phyloP scores from a whole-genome alignment of 371 early-diverging fungal genomes.

The Capillidium heterosporum region DNA sequence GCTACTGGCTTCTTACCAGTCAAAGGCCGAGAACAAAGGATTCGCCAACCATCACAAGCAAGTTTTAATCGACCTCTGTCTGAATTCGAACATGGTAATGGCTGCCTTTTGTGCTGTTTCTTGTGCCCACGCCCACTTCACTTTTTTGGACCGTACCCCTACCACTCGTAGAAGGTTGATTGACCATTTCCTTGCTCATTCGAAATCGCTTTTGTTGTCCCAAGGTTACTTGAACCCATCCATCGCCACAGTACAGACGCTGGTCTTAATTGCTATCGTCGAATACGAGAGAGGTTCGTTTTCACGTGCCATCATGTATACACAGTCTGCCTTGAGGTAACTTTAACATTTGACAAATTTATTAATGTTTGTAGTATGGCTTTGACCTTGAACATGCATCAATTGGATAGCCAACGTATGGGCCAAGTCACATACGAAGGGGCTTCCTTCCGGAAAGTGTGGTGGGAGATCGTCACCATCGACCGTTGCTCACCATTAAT shows the following conservation, averaged over 20 bases:
- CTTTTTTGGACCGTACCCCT: constrained; percentile 6
- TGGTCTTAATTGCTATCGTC: not conserved
- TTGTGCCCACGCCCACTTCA: constrained; percentile 10
- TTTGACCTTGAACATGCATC: not conserved
- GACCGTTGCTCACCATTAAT: not conserved
- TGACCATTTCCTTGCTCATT: not conserved
- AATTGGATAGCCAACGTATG: not conserved
- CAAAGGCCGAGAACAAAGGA: not conserved
- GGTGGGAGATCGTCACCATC: constrained; percentile 2
- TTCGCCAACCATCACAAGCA: constrained; percentile 1
- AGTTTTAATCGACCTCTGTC: not conserved
- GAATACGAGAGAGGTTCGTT: constrained; percentile 1
- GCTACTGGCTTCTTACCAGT: not conserved
- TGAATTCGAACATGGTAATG: constrained; percentile 8
- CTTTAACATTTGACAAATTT: not conserved
- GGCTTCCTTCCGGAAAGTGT: not conserved
- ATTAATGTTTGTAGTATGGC: not conserved
- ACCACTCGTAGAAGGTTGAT: not conserved
- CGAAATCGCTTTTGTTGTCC: not conserved
- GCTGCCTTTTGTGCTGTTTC: constrained; percentile 15
- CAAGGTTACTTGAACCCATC: constrained; percentile 1
- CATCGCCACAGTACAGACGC: not conserved
- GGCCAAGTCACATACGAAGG: not conserved
- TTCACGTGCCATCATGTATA: not conserved
- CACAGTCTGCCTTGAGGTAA: not conserved